Evolutionary conservation across 1,284 basidiomycete genomes (phyloP), one percentile per base, ranked within the genome.

Genomic region (Macrocystidia cucumis): DNA sequence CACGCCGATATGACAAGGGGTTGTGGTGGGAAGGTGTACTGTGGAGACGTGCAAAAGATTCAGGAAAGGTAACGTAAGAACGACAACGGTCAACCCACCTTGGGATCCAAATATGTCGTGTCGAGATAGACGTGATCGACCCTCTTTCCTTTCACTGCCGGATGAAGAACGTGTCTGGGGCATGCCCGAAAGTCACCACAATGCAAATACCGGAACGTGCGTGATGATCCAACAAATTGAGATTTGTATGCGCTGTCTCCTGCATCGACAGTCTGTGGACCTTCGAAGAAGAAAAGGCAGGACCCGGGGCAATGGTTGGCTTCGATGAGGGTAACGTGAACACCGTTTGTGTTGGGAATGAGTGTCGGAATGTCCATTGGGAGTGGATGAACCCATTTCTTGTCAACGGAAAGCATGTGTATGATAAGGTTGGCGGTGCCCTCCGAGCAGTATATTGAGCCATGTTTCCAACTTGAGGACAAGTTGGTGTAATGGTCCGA

Each of bases 251-350:
- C 57, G 32, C 80, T 86, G 50, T 91, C 89, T 0, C 91, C 91
- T 1, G 91, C 88, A 50, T 93, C 69, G 30, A 83, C 62, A 0
- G 91, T 97, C 55, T 96, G 93, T 16, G 60, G 74, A 0, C 95
- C 95, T 58, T 96, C 91, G 45, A 95, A 98, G 12, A 96, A 69
- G 56, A 98, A 97, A 5, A 98, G 64, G 38, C 82, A 90, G 0
- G 92, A 96, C 4, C 95, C 96, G 0, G 96, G 95, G 45, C 91
- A 95, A 53, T 98, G 96, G 52, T 98, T 98, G 2, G 95, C 95
- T 48, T 96, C 90, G n/a, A 98, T 90, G 26, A 91, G 75, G 0
- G 91, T 97, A 1, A 97, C 93, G 23, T 62, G 69, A 23, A 98
- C 90, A 1, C 91, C 92, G 19, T 82, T 80, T 0, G 90, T 89